Conservation (phyloP, 1,284 basidiomycete genomes). For the Cronartium quercuum region DNA sequence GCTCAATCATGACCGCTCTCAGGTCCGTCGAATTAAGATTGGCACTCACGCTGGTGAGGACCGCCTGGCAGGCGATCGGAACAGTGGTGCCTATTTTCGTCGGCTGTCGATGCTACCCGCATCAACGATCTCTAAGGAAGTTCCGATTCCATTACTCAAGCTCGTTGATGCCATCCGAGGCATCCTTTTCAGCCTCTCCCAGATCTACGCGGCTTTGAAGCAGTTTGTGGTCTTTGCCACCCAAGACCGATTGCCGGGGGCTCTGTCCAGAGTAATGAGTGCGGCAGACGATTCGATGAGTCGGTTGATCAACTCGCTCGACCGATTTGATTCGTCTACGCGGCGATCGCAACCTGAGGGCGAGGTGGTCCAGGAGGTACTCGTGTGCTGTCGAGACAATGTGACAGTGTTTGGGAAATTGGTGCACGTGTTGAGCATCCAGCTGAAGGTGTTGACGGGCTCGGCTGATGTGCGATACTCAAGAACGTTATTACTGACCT, state of each 20-base stretch:
- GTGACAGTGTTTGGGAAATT: constrained; percentile 81
- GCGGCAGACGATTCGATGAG: constrained; percentile 76
- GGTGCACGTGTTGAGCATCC: constrained; percentile 70
- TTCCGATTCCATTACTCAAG: constrained; percentile 66
- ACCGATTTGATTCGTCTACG: constrained; percentile 81
- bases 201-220: constrained; percentile 81
- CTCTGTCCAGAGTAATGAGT: constrained; percentile 74
- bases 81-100: constrained; percentile 75
- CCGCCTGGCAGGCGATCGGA: constrained; percentile 58
- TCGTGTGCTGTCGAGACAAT: constrained; percentile 78
- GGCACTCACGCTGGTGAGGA: constrained; percentile 61
- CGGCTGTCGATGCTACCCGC: constrained; percentile 68
- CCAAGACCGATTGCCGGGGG: constrained; percentile 74
- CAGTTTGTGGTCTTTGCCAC: constrained; percentile 81
- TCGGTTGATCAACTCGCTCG: constrained; percentile 77
- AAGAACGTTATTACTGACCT: constrained; percentile 74
- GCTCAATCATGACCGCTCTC: constrained; percentile 50
- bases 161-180: constrained; percentile 83
- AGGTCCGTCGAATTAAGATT: constrained; percentile 54
- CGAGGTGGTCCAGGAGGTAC: constrained; percentile 65
- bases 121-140: constrained; percentile 61
- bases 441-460: constrained; percentile 64
- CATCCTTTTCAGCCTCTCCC: constrained; percentile 84
- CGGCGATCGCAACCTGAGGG: constrained; percentile 61
- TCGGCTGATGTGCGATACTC: constrained; percentile 80